Evolutionary conservation across 345 rosid species (phyloP).

Genomic region (Capsella bursapastoris): DNA sequence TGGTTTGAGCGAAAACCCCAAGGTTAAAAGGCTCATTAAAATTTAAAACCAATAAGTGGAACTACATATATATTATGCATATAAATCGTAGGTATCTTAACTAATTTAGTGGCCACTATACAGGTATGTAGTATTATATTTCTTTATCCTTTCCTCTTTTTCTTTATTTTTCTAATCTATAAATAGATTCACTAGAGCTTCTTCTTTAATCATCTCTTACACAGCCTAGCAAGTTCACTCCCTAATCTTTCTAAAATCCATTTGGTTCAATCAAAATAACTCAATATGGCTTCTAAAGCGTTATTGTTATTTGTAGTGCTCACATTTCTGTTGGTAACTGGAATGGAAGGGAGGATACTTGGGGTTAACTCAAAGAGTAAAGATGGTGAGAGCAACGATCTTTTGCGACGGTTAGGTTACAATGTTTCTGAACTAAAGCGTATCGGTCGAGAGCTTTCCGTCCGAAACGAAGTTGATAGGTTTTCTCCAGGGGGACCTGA

Average conservation of each 20-base stretch:
- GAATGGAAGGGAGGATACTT: slow-evolving; percentile 36
- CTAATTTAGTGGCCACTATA: slow-evolving; percentile 24
- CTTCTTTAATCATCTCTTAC: slow-evolving; percentile 31
- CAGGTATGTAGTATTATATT: slow-evolving; percentile 11
- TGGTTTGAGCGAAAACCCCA: background rate
- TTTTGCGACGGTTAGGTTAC: slow-evolving; percentile 45
- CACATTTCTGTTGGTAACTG: slow-evolving; percentile 15
- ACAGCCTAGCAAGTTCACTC: background rate
- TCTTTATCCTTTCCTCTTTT: background rate
- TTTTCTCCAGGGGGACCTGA: slow-evolving; percentile 50
- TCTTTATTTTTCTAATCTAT: background rate
- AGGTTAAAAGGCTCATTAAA: slow-evolving; percentile 4
- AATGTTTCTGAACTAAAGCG: slow-evolving; percentile 37
- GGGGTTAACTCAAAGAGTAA: slow-evolving; percentile 10
- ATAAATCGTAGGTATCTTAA: slow-evolving; percentile 9
- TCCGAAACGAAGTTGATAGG: slow-evolving; percentile 23
- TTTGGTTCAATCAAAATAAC: background rate
- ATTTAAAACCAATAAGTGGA: slow-evolving; percentile 15
- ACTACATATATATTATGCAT: slow-evolving; percentile 18
- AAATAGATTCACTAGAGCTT: slow-evolving; percentile 37
- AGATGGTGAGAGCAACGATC: slow-evolving; percentile 34
- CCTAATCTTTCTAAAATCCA: slow-evolving; percentile 20
- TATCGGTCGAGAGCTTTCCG: slow-evolving; percentile 28
- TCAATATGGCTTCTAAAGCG: slow-evolving; percentile 33
- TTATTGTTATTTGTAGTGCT: slow-evolving; percentile 26